These are phyloP conservation scores for Apophysomyces ossiformis DNA, from an alignment of 371 early-diverging fungal genomes.

Conservation along the genomic window DNA sequence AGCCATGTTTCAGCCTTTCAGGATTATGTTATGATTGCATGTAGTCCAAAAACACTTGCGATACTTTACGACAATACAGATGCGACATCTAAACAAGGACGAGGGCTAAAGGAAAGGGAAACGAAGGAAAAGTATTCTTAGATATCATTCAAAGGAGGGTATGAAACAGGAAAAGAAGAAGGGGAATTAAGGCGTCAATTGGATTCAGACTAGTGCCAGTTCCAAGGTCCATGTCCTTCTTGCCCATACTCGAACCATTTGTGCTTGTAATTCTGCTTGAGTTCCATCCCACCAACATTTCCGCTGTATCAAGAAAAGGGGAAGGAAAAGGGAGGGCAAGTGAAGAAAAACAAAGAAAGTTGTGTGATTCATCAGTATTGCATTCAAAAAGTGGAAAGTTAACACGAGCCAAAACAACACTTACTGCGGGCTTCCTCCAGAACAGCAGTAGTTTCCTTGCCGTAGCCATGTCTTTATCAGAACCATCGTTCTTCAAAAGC, in stretches of 20 bases:
- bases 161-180: not conserved
- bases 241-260: slow-evolving; percentile 78
- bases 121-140: no score
- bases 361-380: not conserved
- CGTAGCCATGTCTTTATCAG: slow-evolving; percentile 56
- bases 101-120: no score
- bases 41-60: no score
- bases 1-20: no score
- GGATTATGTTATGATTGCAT: no score
- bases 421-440: slow-evolving; percentile 75
- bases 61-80: no score
- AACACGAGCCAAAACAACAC: slow-evolving; percentile 14
- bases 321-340: not conserved
- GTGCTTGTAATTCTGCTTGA: slow-evolving; percentile 62
- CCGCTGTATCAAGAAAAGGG: slow-evolving; percentile 46
- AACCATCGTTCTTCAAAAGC: slow-evolving; percentile 59
- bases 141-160: not conserved
- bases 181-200: not conserved
- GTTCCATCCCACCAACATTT: slow-evolving; percentile 91
- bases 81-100: no score
- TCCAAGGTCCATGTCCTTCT: slow-evolving; percentile 87
- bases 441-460: slow-evolving; percentile 73
- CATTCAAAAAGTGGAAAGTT: not conserved
- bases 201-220: slow-evolving; percentile 69
- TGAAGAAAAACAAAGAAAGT: not conserved